A percentile compares a stretch with the other conserved stretches of the same genome.
Evolutionary conservation across 2,329 filamentous ascomycete species (phyloP).

Genomic region (Aspergillus vadensis): DNA sequence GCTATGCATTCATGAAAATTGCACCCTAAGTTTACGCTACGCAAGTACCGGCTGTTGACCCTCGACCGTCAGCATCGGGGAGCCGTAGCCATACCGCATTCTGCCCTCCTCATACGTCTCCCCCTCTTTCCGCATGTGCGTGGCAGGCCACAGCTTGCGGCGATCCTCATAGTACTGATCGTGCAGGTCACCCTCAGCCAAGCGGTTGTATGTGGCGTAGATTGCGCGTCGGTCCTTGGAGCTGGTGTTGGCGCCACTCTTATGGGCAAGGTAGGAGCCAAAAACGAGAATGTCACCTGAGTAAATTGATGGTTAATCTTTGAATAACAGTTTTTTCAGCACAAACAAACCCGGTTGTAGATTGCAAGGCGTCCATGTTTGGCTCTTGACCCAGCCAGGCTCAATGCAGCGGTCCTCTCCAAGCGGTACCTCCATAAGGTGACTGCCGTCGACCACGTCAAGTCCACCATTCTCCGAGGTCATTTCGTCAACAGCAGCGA

Average conservation of each 20-base stretch:
- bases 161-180: constrained; percentile 47
- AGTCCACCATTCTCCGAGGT: constrained; percentile 42
- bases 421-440: constrained; percentile 39
- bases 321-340: not conserved
- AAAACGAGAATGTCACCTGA: constrained; percentile 43
- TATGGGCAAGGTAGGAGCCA: constrained; percentile 45
- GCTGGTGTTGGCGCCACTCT: constrained; percentile 40
- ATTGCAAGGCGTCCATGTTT: constrained; percentile 39
- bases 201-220: constrained; percentile 48
- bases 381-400: constrained; percentile 36
- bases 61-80: constrained; percentile 43
- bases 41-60: constrained; percentile 10
- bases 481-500: constrained; percentile 43
- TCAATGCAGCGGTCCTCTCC: constrained; percentile 40
- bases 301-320: not conserved
- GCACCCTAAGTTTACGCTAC: not conserved
- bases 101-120: constrained; percentile 39
- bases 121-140: constrained; percentile 41
- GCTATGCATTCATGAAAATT: not conserved
- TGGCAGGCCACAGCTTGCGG: constrained; percentile 44
- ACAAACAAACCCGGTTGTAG: constrained; percentile 34
- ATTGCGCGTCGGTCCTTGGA: constrained; percentile 40
- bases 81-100: constrained; percentile 40
- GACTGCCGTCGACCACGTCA: constrained; percentile 45
- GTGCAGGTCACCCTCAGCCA: constrained; percentile 45